Percentiles rank a stretch among this genome's conserved stretches.
Evolutionary conservation across 192 early-diverging fungal species (phyloP).

Genomic region (Lunasporangiospora selenospora): DNA sequence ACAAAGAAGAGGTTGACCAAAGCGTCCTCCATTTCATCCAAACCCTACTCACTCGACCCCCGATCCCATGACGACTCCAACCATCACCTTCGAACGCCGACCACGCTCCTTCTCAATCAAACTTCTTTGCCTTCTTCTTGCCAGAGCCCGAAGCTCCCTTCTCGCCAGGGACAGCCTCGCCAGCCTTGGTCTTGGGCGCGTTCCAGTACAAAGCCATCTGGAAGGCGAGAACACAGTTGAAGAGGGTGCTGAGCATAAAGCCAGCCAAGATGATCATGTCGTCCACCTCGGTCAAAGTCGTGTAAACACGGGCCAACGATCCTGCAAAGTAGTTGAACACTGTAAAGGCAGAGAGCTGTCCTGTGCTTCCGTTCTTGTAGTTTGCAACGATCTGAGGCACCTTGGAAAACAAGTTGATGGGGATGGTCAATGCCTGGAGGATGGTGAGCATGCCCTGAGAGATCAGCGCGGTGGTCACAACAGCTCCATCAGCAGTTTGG

Average conservation of each 20-base stretch:
- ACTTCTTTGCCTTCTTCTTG: conserved; percentile 45
- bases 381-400: conserved; percentile 92
- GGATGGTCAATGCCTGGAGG: conserved; percentile 80
- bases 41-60: conserved; percentile 10
- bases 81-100: conserved; percentile 42
- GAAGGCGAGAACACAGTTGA: conserved; percentile 79
- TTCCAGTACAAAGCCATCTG: conserved; percentile 88
- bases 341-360: conserved; percentile 91
- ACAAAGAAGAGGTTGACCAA: too few species aligned
- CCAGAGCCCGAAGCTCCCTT: conserved; percentile 8
- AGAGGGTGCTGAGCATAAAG: conserved; percentile 67
- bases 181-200: conserved; percentile 19
- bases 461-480: conserved; percentile 63
- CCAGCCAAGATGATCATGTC: conserved; percentile 80
- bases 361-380: conserved; percentile 83
- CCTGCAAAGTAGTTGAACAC: conserved; percentile 90
- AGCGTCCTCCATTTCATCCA: not conserved
- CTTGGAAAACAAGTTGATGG: conserved; percentile 80
- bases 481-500: conserved; percentile 30
- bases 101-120: conserved; percentile 51
- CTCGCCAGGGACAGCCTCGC: conserved; percentile 11
- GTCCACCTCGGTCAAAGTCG: conserved; percentile 91
- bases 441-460: conserved; percentile 57
- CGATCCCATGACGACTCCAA: conserved; percentile 16
- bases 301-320: conserved; percentile 86